Base-by-base conservation (phyloP, 176 grass and related monocot genomes). In the Olyra latifolia region DNA sequence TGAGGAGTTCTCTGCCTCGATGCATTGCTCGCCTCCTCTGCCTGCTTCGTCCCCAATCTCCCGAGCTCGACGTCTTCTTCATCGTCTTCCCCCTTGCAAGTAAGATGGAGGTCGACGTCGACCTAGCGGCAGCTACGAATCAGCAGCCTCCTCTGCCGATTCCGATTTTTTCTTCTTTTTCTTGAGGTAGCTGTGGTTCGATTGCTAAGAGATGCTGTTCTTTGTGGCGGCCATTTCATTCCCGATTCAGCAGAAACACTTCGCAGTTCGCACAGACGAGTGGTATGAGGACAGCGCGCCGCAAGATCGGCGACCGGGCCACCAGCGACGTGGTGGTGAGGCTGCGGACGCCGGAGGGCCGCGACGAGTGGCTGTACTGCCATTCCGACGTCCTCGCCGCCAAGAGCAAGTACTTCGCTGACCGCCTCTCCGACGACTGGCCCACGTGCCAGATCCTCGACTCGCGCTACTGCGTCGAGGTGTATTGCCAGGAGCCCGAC, bases 361-460 rank as follows among this genome's bases (percentile, higher is more conserved):
- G 88, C 10, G 96, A 98, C 86, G 87, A 91, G 85, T 89, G 96
- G 88, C 87, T 98, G 10, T 93, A 95, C 84, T 98, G 96, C 84
- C 92, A 98, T 73, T 86, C 92, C 11, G 63, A 69, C 6, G 77
- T 98, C 29, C 88, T 95, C 66, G 70, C 83, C 46, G 86, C 91
- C 27, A 88, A 86, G 14, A 95, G 96, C 80, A 87, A 70, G 45
- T 98, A 95, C 76, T 95, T 98, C 67, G 90, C 89, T 39, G 84
- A 93, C 59, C 90, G 96, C 52, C 96, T 98, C 13, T 98, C 96
- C 49, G 75, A 95, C 58, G 84, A 84, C 77, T 98, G 96, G 92
- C 92, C 92, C 12, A 98, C 96, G 19, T 95, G 90, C 87, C 96
- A 98, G 83, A 98, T 98, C 57, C 90, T 98, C 48, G 92, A 89